These are phyloP conservation scores for Musa beccarii DNA, from an alignment of 176 grass and related monocot genomes.

Conservation along the genomic window DNA sequence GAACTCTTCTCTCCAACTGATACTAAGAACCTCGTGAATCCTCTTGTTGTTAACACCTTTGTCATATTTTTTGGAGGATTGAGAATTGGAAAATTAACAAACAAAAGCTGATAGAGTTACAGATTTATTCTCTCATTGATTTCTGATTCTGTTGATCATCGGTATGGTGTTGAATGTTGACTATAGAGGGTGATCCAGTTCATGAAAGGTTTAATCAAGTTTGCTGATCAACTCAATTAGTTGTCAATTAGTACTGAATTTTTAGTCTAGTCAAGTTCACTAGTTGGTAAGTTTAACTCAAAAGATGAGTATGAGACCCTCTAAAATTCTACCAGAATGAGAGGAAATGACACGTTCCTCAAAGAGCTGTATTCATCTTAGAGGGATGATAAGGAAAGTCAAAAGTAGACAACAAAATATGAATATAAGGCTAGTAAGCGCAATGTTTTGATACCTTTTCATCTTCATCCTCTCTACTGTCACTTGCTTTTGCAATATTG, in stretches of 20 bases:
- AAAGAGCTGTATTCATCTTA: neutral
- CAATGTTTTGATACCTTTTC: neutral
- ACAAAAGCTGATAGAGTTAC: too few species aligned
- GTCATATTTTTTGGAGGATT: neutral
- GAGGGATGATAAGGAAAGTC: neutral
- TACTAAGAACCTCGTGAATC: neutral
- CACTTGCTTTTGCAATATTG: neutral
- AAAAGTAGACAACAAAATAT: neutral
- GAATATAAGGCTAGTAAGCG: neutral
- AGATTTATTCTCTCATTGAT: too few species aligned
- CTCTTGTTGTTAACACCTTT: neutral
- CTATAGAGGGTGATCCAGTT: too few species aligned
- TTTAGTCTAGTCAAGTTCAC: neutral
- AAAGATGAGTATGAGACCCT: too few species aligned
- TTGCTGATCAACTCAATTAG: too few species aligned
- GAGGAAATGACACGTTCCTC: neutral
- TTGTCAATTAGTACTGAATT: neutral
- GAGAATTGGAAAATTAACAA: too few species aligned
- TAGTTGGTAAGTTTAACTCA: neutral
- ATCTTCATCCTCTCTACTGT: neutral
- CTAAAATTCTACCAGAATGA: neutral
- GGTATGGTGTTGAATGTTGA: too few species aligned
- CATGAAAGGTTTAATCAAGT: too few species aligned
- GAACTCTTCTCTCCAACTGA: neutral
- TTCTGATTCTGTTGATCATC: too few species aligned